Evolutionary conservation across 257 asterid species (phyloP).

Genomic region (Petunia axillaris): DNA sequence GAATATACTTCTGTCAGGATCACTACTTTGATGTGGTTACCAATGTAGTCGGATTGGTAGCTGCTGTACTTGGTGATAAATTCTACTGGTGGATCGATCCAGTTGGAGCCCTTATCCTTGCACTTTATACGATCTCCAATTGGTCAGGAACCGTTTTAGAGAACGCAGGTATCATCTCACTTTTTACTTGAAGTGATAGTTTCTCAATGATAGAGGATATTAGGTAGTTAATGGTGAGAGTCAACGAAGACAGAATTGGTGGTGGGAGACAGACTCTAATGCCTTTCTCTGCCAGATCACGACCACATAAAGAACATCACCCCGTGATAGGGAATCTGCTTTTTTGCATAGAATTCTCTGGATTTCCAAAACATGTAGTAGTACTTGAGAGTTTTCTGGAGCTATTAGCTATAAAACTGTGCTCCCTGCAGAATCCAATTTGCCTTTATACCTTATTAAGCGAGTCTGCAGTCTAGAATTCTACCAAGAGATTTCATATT

Average conservation of each 20-base stretch:
- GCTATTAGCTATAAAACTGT: not conserved
- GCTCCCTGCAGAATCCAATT: not conserved
- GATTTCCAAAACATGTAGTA: not conserved
- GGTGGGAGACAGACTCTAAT: no score
- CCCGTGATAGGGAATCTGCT: not conserved
- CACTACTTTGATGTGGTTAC: conserved; percentile 96
- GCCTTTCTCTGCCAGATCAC: no score
- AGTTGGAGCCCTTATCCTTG: conserved; percentile 79
- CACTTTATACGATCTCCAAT: conserved; percentile 74
- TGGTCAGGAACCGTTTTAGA: conserved; percentile 92
- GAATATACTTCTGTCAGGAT: conserved; percentile 50
- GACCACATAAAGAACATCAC: not conserved
- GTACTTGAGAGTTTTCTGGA: no score
- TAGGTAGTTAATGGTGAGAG: not conserved
- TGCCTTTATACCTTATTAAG: not conserved
- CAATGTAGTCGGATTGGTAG: conserved; percentile 75
- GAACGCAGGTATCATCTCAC: conserved; percentile 65
- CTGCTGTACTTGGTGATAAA: conserved; percentile 82
- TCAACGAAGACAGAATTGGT: not conserved
- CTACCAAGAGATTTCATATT: not conserved
- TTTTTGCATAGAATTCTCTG: not conserved
- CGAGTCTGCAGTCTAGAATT: not conserved
- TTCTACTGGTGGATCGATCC: conserved; percentile 96
- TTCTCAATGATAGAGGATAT: not conserved
- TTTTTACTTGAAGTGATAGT: not conserved